phyloP scores from a whole-genome alignment of 176 grass and related monocot species.

The Oryza glaberrima region DNA sequence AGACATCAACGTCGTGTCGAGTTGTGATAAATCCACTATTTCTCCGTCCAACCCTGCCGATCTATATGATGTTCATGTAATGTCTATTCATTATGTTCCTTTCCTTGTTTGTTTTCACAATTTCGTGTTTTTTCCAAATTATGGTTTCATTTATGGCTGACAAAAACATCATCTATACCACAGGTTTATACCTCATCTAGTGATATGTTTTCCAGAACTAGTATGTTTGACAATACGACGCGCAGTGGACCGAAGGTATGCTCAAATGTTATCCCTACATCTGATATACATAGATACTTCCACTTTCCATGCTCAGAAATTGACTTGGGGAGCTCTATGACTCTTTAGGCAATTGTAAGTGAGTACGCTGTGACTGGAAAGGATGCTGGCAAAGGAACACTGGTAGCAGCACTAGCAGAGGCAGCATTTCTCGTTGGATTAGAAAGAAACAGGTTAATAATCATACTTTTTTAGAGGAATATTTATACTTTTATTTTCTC shows the following conservation, averaged over 20 bases:
- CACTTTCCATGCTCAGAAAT: conserved; percentile 8
- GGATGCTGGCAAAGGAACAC: conserved; percentile 82
- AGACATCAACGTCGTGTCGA: conserved; percentile 77
- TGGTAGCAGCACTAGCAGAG: conserved; percentile 85
- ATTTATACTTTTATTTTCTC: conserved; percentile 23
- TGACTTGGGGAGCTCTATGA: conserved; percentile 16
- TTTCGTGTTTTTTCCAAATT: background rate
- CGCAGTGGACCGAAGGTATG: conserved; percentile 64
- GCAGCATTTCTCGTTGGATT: conserved; percentile 91
- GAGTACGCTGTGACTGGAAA: conserved; percentile 86
- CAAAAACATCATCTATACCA: conserved; percentile 10
- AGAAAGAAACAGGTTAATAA: conserved; percentile 69
- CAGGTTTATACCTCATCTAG: conserved; percentile 75
- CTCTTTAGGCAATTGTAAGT: conserved; percentile 78
- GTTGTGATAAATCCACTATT: conserved; percentile 77
- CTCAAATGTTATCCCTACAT: conserved; percentile 10
- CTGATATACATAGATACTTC: background rate
- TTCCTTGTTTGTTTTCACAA: conserved; percentile 12
- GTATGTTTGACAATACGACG: conserved; percentile 70
- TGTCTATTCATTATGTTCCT: conserved; percentile 28
- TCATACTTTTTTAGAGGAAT: background rate
- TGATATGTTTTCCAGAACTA: conserved; percentile 60
- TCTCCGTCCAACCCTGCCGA: conserved; percentile 77
- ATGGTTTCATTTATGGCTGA: background rate
- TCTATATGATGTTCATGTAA: conserved; percentile 92